Base-by-base conservation (phyloP, 805 yeast genomes). In the Ogataea saltuana region DNA sequence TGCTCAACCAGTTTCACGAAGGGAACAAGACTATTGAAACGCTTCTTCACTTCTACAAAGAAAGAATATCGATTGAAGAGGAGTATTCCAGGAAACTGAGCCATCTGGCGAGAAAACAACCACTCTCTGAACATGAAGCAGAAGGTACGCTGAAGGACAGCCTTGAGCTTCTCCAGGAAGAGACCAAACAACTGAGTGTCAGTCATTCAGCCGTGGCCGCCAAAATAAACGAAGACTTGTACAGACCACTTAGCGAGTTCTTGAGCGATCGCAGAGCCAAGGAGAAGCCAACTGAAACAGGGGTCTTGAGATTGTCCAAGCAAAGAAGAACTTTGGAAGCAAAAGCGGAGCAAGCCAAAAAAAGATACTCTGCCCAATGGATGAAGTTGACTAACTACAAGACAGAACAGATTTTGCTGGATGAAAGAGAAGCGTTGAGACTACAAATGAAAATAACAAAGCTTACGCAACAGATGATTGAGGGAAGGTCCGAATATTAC, bases 381-480 rank as follows among this genome's bases (percentile, higher is more conserved):
- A 65, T 72, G 26, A 79, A 74, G 51, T 68, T 84, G 45, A 81
- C 81, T 48, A 74, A 83, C 4, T 73, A 72, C 43, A 68, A 73
- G 33, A 81, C 89, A 5, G 78, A 81, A 51, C 78, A 78, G 51
- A 80, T 80, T 44, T 69, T 88, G 17, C 72, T 88, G 21, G 78
- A 86, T 70, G 93, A 90, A 16, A 77, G 76, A 49, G 95, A 88
- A 57, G 73, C 81, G 22, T 85, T 82, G 44, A 76, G 72, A 48
- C 69, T 78, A 52, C 74, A 81, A 45, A 67, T 68, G 31, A 84
- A 80, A 58, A 71, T 81, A 33, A 72, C 71, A 34, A 76, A 74
- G 49, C 65, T 76, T 5, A 74, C 70, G 45, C 63, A 68, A 18
- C 53, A 73, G 10, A 73, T 68, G 63, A 58, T 59, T 19, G 60